Base-by-base conservation (phyloP, 179 eudicot species). In the Gypsophila paniculata region DNA sequence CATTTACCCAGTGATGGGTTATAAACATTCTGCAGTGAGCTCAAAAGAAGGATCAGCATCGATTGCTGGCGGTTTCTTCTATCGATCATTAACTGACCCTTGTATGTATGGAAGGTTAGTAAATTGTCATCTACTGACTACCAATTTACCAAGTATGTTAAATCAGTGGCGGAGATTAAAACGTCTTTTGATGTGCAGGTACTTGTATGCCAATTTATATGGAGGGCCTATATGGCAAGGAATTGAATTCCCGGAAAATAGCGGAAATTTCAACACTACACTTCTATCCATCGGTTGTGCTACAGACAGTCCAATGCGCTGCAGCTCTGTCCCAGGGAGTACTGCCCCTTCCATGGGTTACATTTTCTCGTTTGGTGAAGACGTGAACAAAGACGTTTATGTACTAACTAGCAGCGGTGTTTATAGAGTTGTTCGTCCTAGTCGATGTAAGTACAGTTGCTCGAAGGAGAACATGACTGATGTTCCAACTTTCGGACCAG, bases 1-100 rank as follows among this genome's bases (percentile, higher is more conserved):
- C 7, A 84, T 86, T 64, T 78, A 82, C 69, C 91, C 97, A 1
- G 93, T 88, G 22, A 89, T 90, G 93, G 97, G 97, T 54, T 91
- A 91, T 75, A 86, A 80, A 21, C 96, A 84, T 75, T 82, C 93
- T 67, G 82, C 82, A 26, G 88, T 90, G 25, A 86, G 76, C 75
- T 54, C 73, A 38, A 85, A 82, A 61, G 84, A 79, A 72, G 84
- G 91, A 62, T 86, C 97, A 22, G 93, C 96, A 65, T 85, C 96
- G 11, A 83, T 90, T 59, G 82, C 90, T 32, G 96, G 97, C 29
- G 97, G 97, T 57, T 91, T 74, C 75, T 86, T 91, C 65, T 91
- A 90, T 68, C 77, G 96, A 2, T 88, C 97, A 15, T 59, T 10
- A 36, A 85, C 90, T 17, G 97, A 91, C 78, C 96, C 97, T 61